Base-by-base conservation (phyloP, 1,284 basidiomycete genomes). In the Gymnopus androsaceus region DNA sequence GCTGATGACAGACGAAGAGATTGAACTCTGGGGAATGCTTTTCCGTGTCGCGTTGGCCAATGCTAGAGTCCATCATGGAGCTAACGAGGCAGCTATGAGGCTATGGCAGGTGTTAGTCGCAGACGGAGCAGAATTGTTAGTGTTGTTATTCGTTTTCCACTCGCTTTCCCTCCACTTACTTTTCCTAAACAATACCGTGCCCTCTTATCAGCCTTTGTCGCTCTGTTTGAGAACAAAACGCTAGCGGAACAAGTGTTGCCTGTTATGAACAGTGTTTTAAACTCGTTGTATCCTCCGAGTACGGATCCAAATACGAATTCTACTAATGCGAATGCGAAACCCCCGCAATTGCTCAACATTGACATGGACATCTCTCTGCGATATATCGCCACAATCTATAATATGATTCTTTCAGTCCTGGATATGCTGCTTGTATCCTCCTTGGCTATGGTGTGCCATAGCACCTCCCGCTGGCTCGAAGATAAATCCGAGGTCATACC, bases 381-480 rank as follows among this genome's bases (percentile, higher is more conserved):
- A 4, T 62, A 75, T 38, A 67, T 84, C 37, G 61, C 57, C 46
- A 55, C 59, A 5, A 54, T 81, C 14, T 69, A 67, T 45, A 58
- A 64, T 12, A 47, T 76, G 17, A 63, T 82, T 25, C 33, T 55
- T 3, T 64, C 60, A 6, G 63, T 62, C 28, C 62, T 69, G 1
- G 53, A 59, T 6, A 23, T 41, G 6, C 57, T 66, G 17, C 63
- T 73, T 19, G 59, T 75, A 19, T 59, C 62, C 11, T 50, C 75
- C 12, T 54, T 84, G 9, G 62, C 61, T 15, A 56, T 59, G 2
- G 64, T 81, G 33, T 68, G 74, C n/a, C 61, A 69, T 21, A 66
- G 79, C 23, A 61, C 84, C 4, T 71, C 69, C 51, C 58, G 69
- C 27, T 87, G 84, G 85, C 74, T 85, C 31, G 72, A 70, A 42